A percentile compares a stretch with the other conserved stretches of the same genome.
These are phyloP conservation scores for Colletotrichum acutatum DNA, from an alignment of 2,329 filamentous ascomycete species.

Conservation along the genomic window DNA sequence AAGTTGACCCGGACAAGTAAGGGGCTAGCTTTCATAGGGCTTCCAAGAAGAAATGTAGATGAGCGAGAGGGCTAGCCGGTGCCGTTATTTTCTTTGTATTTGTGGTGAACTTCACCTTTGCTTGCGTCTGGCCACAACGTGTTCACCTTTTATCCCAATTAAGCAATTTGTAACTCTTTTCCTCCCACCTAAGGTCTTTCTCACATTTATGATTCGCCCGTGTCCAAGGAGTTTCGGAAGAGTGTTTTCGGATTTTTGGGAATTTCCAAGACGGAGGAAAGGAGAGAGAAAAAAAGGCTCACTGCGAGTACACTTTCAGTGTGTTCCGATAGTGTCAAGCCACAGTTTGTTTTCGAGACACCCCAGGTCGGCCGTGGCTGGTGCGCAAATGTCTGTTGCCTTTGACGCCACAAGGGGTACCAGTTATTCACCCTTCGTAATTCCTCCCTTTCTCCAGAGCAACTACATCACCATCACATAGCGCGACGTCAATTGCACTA, in stretches of 20 bases:
- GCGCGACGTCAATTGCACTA: background rate
- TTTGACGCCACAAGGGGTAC: background rate
- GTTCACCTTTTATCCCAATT: no score
- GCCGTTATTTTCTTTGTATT: no score
- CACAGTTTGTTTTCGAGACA: background rate
- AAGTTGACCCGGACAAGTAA: background rate
- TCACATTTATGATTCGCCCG: no score
- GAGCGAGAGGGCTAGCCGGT: background rate
- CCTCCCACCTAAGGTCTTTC: no score
- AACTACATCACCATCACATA: background rate
- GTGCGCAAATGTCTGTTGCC: background rate
- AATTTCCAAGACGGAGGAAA: background rate
- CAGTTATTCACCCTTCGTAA: background rate
- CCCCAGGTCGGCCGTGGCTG: background rate
- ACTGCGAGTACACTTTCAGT: no score
- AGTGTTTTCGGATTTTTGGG: no score
- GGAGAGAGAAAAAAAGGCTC: background rate
- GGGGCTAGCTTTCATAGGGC: background rate
- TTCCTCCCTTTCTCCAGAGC: background rate
- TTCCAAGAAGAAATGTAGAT: background rate
- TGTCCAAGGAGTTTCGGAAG: no score
- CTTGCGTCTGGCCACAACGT: background rate
- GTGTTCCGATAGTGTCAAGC: background rate
- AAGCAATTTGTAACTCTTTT: no score
- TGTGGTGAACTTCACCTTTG: background rate